Evolutionary conservation across 768 basidiomycete genomes (phyloP), one percentile per base, ranked within the genome.

Genomic region (Boletus sensibilis): DNA sequence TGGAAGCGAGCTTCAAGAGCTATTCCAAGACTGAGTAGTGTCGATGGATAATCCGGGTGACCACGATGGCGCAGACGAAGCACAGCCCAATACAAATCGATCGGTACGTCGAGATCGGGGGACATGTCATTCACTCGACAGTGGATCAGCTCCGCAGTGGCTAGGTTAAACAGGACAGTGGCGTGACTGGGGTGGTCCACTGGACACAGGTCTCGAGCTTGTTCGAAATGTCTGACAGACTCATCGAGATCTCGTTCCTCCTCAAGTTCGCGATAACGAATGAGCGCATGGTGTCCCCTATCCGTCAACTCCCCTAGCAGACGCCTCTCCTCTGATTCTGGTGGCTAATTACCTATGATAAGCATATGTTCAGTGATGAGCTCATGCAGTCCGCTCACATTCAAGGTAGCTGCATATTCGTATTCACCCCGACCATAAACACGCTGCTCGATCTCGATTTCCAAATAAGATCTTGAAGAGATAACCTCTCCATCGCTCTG

Each of bases 181-280:
- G 48, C 21, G 16, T 57, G 62, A 50, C 43, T 35, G 25, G 63
- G 56, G 53, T 71, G 58, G 23, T 29, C 13, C 2, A 18, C 4
- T 16, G 65, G 59, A 16, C 52, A 58, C 12, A 57, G 34, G 2
- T 42, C 53, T n/a, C 61, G 57, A 27, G 58, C 67, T 14, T 51
- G 38, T 20, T 52, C 50, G 25, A 63, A 47, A 6, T 45, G 31
- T 18, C 5, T 14, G 31, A 71, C 64, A n/a, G 67, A 61, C 35
- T 64, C 52, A 6, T 67, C 51, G 34, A 70, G 50, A 52, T 62
- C 52, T 34, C 10, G 38, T 21, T 41, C 13, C 7, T 55, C 11
- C 35, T 20, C 12, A 37, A 25, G 34, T 49, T 38, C 11, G 25
- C 50, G 43, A 34, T 54, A 59, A 25, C 35, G 53, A 16, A 7